phyloP scores from a whole-genome alignment of 2,329 filamentous ascomycete genomes.

The Didymella exigua region DNA sequence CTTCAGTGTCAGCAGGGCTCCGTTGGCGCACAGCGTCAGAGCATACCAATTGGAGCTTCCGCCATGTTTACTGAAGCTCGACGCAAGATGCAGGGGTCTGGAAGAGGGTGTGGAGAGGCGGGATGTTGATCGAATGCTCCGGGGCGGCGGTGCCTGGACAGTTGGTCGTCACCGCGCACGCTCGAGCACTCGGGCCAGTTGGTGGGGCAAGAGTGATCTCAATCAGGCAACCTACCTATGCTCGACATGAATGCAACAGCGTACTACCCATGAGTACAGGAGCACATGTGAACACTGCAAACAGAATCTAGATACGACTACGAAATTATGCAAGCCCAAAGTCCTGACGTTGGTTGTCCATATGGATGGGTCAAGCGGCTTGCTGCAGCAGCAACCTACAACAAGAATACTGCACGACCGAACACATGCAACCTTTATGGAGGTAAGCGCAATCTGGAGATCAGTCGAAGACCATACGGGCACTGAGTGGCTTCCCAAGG shows the following conservation, averaged over 20 bases:
- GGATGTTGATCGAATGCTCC: constrained; percentile 15
- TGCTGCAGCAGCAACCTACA: background rate
- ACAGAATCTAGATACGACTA: too few species aligned
- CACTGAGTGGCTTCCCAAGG: background rate
- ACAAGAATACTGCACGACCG: background rate
- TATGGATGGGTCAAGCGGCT: background rate
- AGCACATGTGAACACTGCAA: background rate
- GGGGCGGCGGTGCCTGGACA: constrained; percentile 18
- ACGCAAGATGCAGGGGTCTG: constrained; percentile 13
- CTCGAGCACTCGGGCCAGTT: constrained; percentile 14
- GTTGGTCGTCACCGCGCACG: constrained; percentile 26
- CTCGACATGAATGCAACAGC: background rate
- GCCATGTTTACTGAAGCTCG: constrained; percentile 49
- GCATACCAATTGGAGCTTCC: constrained; percentile 57
- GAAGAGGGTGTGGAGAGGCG: constrained; percentile 10
- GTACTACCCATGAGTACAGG: background rate
- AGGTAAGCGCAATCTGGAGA: too few species aligned
- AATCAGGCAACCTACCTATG: constrained; percentile 7
- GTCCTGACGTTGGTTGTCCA: background rate
- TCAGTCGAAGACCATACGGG: too few species aligned
- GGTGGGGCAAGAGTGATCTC: constrained; percentile 30
- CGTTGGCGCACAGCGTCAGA: constrained; percentile 8
- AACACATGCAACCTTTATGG: too few species aligned
- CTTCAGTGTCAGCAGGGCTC: constrained; percentile 38
- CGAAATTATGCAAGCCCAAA: too few species aligned